These are phyloP conservation scores for Kwoniella shivajii DNA, from an alignment of 1,284 basidiomycete species.

Conservation along the genomic window DNA sequence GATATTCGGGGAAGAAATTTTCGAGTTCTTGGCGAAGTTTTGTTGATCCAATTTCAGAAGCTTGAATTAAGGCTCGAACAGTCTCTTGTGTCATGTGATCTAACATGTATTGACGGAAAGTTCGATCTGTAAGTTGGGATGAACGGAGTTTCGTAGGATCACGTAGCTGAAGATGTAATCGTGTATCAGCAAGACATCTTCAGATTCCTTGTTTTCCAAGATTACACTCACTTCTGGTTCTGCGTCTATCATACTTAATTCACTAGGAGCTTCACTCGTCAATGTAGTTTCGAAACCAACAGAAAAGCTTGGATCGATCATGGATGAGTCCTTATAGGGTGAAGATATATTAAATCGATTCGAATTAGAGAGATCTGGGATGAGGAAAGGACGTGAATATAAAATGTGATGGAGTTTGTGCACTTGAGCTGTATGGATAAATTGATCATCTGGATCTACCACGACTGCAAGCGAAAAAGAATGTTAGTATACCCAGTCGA, in stretches of 20 bases:
- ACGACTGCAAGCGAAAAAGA: constrained; percentile 23
- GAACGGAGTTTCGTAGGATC: constrained; percentile 38
- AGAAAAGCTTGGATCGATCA: neutral
- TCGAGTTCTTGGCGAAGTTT: constrained; percentile 1
- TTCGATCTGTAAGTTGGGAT: constrained; percentile 38
- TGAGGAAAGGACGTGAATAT: constrained; percentile 40
- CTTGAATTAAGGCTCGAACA: neutral
- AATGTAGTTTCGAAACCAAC: neutral
- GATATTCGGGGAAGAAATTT: constrained; percentile 25
- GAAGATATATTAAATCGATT: neutral
- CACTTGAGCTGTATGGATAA: constrained; percentile 26
- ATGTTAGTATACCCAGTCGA: neutral
- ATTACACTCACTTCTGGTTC: constrained; percentile 18
- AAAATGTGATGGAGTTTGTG: constrained; percentile 27
- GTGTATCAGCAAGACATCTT: neutral
- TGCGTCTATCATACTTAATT: constrained; percentile 20
- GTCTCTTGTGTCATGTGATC: constrained; percentile 42
- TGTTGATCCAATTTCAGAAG: neutral
- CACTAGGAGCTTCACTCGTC: constrained; percentile 25
- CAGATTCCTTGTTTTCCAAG: neutral
- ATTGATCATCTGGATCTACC: constrained; percentile 43
- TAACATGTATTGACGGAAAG: constrained; percentile 46
- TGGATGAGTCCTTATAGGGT: neutral
- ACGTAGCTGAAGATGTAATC: constrained; percentile 29
- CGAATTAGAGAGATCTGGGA: constrained; percentile 18